These are phyloP conservation scores for Solioccasus polychromus DNA, from an alignment of 768 basidiomycete genomes.

Conservation along the genomic window DNA sequence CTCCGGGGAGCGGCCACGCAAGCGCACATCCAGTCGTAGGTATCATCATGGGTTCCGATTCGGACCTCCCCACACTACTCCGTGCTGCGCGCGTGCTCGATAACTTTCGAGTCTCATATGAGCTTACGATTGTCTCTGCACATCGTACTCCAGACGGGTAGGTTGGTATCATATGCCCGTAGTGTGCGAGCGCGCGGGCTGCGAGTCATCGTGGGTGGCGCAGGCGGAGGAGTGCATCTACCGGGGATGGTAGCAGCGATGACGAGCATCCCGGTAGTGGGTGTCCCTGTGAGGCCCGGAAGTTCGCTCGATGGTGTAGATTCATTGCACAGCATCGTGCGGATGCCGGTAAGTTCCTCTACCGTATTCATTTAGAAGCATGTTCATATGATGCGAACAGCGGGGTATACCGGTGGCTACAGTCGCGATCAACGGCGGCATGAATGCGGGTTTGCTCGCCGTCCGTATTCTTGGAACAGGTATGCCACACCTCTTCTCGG, in stretches of 20 bases:
- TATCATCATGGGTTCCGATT: constrained; percentile 98
- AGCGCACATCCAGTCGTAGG: constrained; percentile 77
- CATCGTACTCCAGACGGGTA: constrained; percentile 91
- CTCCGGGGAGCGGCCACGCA: constrained; percentile 51
- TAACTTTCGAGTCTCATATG: constrained; percentile 81
- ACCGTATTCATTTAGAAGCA: background rate
- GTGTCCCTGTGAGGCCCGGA: constrained; percentile 96
- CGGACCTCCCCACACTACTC: constrained; percentile 92
- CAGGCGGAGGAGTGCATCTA: constrained; percentile 97
- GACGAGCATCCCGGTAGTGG: constrained; percentile 89
- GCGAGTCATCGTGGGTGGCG: constrained; percentile 85
- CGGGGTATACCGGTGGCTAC: constrained; percentile 97
- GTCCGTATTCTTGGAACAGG: constrained; percentile 83
- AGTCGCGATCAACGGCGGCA: constrained; percentile 94
- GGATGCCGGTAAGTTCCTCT: constrained; percentile 81
- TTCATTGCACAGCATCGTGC: constrained; percentile 95
- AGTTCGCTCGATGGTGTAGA: constrained; percentile 94
- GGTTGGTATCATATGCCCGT: constrained; percentile 80
- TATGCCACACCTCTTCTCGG: constrained; percentile 58
- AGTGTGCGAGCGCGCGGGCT: constrained; percentile 66
- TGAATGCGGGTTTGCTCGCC: constrained; percentile 89
- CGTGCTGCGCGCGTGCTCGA: constrained; percentile 84
- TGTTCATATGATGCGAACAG: constrained; percentile 37
- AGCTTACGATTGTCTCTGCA: constrained; percentile 93
- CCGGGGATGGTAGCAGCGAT: constrained; percentile 98